Base-by-base conservation (phyloP, 208 protist species). In the Trypanosoma scelopori region DNA sequence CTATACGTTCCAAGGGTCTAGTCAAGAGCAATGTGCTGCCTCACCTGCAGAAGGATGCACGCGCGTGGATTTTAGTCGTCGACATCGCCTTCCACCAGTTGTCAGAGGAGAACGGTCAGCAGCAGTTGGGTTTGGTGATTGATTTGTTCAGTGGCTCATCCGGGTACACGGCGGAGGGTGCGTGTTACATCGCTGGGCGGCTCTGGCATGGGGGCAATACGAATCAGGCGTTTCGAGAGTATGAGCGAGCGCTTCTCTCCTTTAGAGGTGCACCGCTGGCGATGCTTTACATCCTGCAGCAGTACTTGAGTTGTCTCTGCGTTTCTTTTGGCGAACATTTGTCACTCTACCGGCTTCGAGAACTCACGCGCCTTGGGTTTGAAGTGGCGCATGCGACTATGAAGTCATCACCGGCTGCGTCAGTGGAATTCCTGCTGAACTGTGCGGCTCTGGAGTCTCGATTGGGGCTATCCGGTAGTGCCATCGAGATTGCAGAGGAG, bases 291-390 rank as follows among this genome's bases (percentile, higher is more conserved):
- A 43, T 91, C 23, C 52, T 87, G 27, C 74, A 81, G 50, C 87
- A 93, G 64, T 87, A 89, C 39, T 59, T 91, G 4, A 85, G 84
- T 41, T 79, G 79, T 52, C 58, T 93, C 20, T 79, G 73, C 45
- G 9, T 81, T 48, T 73, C 41, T 6, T 48, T 79, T 65, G 76
- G 76, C 37, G 46, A 53, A 20, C 43, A 41, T 5, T 47, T 81
- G 11, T 76, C 81, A 12, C 55, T 93, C 58, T 70, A 89, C 48
- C 71, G 76, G n/a, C 84, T 93, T 30, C 83, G 84, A 18, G 87
- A 93, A 60, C 69, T 90, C 30, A 78, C 67, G 35, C 69, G 66
- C 20, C 47, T 88, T 5, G 74, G 79, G 20, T 53, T 85, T 62
- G 76, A 85, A 46, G 65, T 76, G 7, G 72, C 75, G 0, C 79